Evolutionary conservation across 768 basidiomycete species (phyloP).

Genomic region (Tricholoma sp.): DNA sequence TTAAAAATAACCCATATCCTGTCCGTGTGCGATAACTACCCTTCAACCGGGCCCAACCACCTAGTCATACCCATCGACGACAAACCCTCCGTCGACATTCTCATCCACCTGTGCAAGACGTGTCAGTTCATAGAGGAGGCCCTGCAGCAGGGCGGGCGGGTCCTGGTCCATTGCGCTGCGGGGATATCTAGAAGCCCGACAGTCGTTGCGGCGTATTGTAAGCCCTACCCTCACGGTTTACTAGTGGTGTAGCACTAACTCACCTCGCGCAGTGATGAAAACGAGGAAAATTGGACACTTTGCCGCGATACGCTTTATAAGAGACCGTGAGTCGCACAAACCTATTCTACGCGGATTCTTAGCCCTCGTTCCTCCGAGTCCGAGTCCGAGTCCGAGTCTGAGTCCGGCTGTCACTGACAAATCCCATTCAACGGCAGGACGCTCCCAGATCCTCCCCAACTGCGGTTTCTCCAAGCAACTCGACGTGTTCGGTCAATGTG

Average conservation of each 20-base stretch:
- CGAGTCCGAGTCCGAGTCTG: too few species aligned
- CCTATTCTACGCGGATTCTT: background rate
- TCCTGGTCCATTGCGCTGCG: conserved; percentile 72
- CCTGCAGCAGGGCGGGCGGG: conserved; percentile 43
- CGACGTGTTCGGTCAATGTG: conserved; percentile 46
- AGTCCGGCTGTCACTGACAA: too few species aligned
- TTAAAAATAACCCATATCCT: conserved; percentile 48
- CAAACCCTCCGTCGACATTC: conserved; percentile 45
- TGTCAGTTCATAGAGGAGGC: conserved; percentile 62
- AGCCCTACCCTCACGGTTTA: conserved; percentile 19
- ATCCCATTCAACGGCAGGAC: conserved; percentile 19
- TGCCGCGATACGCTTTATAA: conserved; percentile 43
- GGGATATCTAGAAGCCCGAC: conserved; percentile 68
- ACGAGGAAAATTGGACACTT: conserved; percentile 35
- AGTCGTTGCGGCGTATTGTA: conserved; percentile 51
- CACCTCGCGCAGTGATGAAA: conserved; percentile 40
- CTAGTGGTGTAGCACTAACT: background rate
- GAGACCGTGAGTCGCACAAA: conserved; percentile 37
- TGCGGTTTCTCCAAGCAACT: conserved; percentile 58
- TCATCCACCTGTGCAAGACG: conserved; percentile 55
- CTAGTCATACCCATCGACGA: conserved; percentile 38
- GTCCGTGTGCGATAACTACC: conserved; percentile 53
- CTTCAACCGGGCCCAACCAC: conserved; percentile 38
- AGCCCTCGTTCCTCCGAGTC: too few species aligned
- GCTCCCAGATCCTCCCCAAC: conserved; percentile 40